These are phyloP conservation scores for Chalaropsis ovoidea DNA, from an alignment of 2,329 filamentous ascomycete genomes.

Conservation along the genomic window DNA sequence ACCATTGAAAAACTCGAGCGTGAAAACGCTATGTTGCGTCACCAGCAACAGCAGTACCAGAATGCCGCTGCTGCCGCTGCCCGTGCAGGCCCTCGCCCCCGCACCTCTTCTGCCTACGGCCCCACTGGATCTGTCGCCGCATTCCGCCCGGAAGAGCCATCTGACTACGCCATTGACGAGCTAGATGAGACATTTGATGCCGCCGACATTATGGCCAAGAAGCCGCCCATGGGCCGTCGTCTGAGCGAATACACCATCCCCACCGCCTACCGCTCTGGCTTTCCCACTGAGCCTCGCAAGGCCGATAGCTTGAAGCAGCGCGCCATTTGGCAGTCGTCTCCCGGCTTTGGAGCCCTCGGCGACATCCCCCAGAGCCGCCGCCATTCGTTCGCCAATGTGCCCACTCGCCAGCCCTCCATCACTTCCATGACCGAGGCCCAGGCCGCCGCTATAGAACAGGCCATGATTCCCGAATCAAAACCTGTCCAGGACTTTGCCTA, in stretches of 20 bases:
- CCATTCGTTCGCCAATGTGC: constrained; percentile 67
- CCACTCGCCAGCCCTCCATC: constrained; percentile 53
- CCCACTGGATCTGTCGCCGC: constrained; percentile 43
- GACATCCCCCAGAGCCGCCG: constrained; percentile 64
- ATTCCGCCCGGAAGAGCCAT: constrained; percentile 42
- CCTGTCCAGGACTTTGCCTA: constrained; percentile 20
- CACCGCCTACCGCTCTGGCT: constrained; percentile 40
- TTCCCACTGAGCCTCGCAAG: constrained; percentile 50
- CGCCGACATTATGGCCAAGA: constrained; percentile 38
- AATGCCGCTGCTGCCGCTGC: constrained; percentile 32
- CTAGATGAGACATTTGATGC: constrained; percentile 52
- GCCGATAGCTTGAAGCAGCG: constrained; percentile 53
- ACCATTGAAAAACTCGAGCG: constrained; percentile 53
- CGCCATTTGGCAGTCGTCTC: constrained; percentile 59
- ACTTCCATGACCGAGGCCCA: constrained; percentile 39
- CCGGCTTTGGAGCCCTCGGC: constrained; percentile 51
- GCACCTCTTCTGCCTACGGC: constrained; percentile 41
- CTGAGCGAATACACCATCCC: constrained; percentile 47
- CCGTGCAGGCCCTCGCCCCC: constrained; percentile 29
- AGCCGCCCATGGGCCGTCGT: constrained; percentile 40
- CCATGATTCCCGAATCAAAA: constrained; percentile 14
- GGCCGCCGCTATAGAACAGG: constrained; percentile 16
- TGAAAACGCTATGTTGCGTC: constrained; percentile 53
- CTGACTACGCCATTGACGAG: constrained; percentile 63
- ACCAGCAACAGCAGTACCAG: constrained; percentile 44